Percentiles rank a stretch among this genome's conserved stretches.
These are phyloP conservation scores for Bauhinia variegata DNA, from an alignment of 306 rosid genomes.

Conservation along the genomic window DNA sequence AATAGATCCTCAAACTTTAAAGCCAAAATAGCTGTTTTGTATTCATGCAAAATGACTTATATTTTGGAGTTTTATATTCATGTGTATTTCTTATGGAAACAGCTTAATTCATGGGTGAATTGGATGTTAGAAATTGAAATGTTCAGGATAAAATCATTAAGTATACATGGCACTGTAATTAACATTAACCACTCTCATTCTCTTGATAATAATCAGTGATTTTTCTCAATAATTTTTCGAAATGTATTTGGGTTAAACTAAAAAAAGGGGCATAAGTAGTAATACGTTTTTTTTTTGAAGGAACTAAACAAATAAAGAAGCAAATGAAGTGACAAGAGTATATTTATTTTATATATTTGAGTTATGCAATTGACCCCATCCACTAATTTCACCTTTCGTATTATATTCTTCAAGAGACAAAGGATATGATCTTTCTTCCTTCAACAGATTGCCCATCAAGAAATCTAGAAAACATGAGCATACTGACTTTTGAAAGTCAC, in stretches of 20 bases:
- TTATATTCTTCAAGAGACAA: slow-evolving; percentile 28
- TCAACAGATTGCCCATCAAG: slow-evolving; percentile 13
- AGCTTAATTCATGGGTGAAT: too few species aligned
- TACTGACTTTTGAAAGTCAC: slow-evolving; percentile 2
- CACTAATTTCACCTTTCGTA: slow-evolving; percentile 39
- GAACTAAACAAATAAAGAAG: background rate
- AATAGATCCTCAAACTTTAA: too few species aligned
- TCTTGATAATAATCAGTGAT: slow-evolving; percentile 6
- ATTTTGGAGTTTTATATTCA: too few species aligned
- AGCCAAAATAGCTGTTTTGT: too few species aligned
- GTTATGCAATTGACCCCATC: slow-evolving; percentile 39
- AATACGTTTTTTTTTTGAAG: background rate
- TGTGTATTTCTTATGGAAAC: too few species aligned
- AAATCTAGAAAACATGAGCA: background rate
- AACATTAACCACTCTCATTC: background rate
- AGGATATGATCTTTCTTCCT: slow-evolving; percentile 29
- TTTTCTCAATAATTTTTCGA: too few species aligned
- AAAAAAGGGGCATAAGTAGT: background rate
- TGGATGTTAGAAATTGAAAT: too few species aligned
- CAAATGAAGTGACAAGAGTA: slow-evolving; percentile 32
- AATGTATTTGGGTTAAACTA: slow-evolving; percentile 3
- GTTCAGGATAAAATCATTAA: background rate
- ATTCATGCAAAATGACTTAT: too few species aligned
- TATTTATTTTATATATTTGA: background rate
- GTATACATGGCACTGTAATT: background rate